Evolutionary conservation across 495 filamentous ascomycete species (phyloP).

Genomic region (Aspergillus homomorphus): DNA sequence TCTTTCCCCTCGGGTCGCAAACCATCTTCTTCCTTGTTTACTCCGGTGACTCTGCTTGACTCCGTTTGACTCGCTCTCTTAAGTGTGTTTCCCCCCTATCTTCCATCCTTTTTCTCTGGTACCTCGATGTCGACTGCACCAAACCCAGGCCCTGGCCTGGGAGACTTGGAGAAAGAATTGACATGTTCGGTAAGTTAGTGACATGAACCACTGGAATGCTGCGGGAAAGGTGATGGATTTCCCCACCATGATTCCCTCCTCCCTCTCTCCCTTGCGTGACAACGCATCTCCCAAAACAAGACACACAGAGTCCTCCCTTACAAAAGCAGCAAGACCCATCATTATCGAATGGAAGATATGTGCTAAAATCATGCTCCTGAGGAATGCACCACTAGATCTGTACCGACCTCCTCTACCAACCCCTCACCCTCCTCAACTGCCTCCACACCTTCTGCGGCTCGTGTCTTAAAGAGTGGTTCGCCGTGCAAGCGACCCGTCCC

Average conservation of each 20-base stretch:
- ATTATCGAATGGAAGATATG: not conserved
- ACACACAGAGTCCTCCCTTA: no score
- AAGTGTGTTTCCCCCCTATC: not conserved
- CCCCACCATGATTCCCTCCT: not conserved
- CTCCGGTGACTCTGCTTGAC: not conserved
- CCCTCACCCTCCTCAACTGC: conserved; percentile 93
- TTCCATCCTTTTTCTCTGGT: not conserved
- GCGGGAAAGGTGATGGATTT: conserved; percentile 2
- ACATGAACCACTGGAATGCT: not conserved
- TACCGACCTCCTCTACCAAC: conserved; percentile 92
- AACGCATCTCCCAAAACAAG: no score
- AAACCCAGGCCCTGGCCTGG: conserved; percentile 29
- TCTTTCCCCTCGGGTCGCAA: not conserved
- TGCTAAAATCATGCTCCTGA: not conserved
- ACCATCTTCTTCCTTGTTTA: not conserved
- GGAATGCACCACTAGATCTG: conserved; percentile 65
- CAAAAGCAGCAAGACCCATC: not conserved
- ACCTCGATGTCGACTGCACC: conserved; percentile 22
- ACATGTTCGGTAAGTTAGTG: conserved; percentile 72
- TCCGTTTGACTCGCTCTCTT: not conserved
- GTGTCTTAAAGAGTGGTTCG: conserved; percentile 94
- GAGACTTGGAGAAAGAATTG: conserved; percentile 81
- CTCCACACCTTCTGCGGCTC: conserved; percentile 96
- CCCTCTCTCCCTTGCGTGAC: not conserved
- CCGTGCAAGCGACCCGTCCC: conserved; percentile 50